Evolutionary conservation across 2,329 filamentous ascomycete species (phyloP).

Genomic region (Trichoderma sp.): DNA sequence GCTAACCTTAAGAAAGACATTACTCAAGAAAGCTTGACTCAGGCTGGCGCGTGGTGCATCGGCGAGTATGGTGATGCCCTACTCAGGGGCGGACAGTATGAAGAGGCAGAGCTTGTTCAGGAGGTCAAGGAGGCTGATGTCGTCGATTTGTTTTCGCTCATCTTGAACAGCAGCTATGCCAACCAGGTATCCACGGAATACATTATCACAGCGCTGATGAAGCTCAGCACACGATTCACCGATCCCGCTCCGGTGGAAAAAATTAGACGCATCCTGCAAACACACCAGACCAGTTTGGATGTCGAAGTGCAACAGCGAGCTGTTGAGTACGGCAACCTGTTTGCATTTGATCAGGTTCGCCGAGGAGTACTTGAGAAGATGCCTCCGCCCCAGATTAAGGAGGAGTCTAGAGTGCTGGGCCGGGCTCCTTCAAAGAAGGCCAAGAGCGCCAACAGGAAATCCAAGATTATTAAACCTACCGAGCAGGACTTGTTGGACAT

Average conservation of each 20-base stretch:
- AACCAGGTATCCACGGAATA: conserved; percentile 93
- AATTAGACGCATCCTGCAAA: conserved; percentile 75
- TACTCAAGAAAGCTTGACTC: conserved; percentile 91
- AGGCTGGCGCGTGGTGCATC: conserved; percentile 95
- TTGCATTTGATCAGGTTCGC: conserved; percentile 83
- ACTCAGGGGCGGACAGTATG: conserved; percentile 86
- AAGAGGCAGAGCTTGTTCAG: conserved; percentile 86
- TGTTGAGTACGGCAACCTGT: conserved; percentile 95
- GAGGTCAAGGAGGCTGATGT: conserved; percentile 86
- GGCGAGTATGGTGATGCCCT: conserved; percentile 94
- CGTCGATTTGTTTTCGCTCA: conserved; percentile 87
- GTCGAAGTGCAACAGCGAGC: conserved; percentile 96
- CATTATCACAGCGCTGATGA: conserved; percentile 92
- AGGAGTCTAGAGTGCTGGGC: conserved; percentile 88
- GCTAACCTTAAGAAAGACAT: conserved; percentile 91
- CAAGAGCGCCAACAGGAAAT: conserved; percentile 73
- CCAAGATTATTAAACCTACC: conserved; percentile 77
- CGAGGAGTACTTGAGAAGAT: conserved; percentile 94
- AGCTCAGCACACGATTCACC: conserved; percentile 84
- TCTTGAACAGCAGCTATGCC: conserved; percentile 92
- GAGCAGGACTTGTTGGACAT: conserved; percentile 93
- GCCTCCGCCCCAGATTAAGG: conserved; percentile 95
- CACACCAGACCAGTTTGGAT: conserved; percentile 83
- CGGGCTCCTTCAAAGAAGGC: conserved; percentile 70
- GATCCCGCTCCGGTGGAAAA: conserved; percentile 86